Conservation (phyloP, 495 filamentous ascomycete genomes). For the Podospora appendiculata region DNA sequence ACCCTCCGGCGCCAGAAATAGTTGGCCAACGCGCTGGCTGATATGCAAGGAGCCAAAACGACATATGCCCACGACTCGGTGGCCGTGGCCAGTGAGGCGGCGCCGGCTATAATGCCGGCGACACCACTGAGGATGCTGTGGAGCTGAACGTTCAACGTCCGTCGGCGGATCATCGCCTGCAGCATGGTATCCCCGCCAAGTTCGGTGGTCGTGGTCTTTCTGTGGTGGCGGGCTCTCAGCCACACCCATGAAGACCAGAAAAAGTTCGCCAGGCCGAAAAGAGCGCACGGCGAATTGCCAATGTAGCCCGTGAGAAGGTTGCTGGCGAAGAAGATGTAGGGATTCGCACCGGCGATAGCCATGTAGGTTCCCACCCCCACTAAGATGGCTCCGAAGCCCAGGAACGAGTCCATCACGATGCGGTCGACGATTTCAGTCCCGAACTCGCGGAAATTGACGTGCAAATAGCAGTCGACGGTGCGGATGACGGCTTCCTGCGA, state of each 20-base stretch:
- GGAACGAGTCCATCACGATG: constrained; percentile 37
- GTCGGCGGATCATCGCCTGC: constrained; percentile 19
- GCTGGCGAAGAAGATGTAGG: constrained; percentile 29
- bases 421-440: constrained; percentile 42
- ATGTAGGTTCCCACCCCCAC: constrained; percentile 43
- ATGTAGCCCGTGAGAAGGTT: constrained; percentile 45
- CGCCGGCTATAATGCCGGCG: constrained; percentile 41
- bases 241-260: constrained; percentile 36
- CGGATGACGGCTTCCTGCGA: not conserved
- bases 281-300: constrained; percentile 35
- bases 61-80: constrained; percentile 44
- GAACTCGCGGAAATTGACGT: constrained; percentile 34
- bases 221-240: constrained; percentile 26
- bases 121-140: constrained; percentile 34
- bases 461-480: constrained; percentile 24
- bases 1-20: constrained; percentile 37
- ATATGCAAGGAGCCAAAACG: constrained; percentile 40
- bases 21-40: constrained; percentile 33
- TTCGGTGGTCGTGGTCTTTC: constrained; percentile 7
- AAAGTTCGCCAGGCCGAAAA: constrained; percentile 37
- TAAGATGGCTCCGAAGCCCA: constrained; percentile 38
- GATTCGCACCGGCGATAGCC: constrained; percentile 42
- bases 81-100: constrained; percentile 41
- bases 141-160: constrained; percentile 30
- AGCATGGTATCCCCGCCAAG: constrained; percentile 13